A percentile compares a stretch with the other conserved stretches of the same genome.
These are phyloP conservation scores for Pulveroboletus sp. DNA, from an alignment of 768 basidiomycete species.

Conservation along the genomic window DNA sequence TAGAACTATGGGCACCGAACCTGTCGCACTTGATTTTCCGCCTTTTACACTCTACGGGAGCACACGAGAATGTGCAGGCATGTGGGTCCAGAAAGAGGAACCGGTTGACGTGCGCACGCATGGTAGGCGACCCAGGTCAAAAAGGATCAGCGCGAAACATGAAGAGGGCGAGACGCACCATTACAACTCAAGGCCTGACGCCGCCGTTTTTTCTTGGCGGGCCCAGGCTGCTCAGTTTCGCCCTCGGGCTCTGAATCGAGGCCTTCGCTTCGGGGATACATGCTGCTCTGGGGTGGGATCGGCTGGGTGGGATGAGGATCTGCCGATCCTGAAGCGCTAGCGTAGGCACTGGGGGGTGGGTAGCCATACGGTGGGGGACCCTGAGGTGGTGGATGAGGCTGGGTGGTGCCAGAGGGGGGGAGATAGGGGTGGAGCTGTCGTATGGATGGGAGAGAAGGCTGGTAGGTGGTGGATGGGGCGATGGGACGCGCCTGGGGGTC, in stretches of 20 bases:
- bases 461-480: conserved; percentile 21
- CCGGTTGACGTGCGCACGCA: not conserved
- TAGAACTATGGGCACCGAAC: conserved; percentile 34
- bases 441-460: conserved; percentile 54
- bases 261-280: conserved; percentile 32
- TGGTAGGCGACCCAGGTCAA: conserved; percentile 11
- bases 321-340: conserved; percentile 24
- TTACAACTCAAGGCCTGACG: conserved; percentile 83
- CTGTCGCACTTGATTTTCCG: conserved; percentile 88
- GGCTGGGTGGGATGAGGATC: conserved; percentile 22
- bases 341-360: conserved; percentile 19
- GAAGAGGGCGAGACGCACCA: conserved; percentile 42
- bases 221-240: conserved; percentile 45
- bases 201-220: conserved; percentile 78
- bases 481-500: conserved; percentile 27
- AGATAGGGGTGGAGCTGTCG: conserved; percentile 64
- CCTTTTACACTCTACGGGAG: conserved; percentile 67
- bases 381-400: conserved; percentile 24
- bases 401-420: conserved; percentile 42
- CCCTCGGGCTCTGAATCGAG: conserved; percentile 58
- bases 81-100: not conserved
- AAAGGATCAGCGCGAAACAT: conserved; percentile 16
- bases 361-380: conserved; percentile 26
- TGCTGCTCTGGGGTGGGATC: conserved; percentile 19
- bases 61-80: conserved; percentile 8